Conservation (phyloP, 176 grass and related monocot genomes). For the Triticum timopheevii region DNA sequence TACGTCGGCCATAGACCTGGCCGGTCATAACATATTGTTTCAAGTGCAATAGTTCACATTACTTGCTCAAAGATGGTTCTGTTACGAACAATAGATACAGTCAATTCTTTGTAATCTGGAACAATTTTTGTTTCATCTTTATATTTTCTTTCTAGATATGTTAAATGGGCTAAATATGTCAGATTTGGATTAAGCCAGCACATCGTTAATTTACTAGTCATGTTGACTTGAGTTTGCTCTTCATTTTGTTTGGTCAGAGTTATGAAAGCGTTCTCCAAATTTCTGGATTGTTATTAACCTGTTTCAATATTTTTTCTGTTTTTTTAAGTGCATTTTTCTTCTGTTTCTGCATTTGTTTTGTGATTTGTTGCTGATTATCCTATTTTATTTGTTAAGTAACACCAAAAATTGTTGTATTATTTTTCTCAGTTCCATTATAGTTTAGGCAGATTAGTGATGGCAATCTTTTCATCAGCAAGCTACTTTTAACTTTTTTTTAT, state of each 20-base stretch:
- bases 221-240: not conserved
- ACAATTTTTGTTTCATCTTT: not conserved
- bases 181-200: not conserved
- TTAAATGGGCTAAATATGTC: not conserved
- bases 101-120: not conserved
- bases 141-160: not conserved
- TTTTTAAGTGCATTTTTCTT: not conserved
- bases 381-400: constrained; percentile 7
- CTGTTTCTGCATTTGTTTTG: not conserved
- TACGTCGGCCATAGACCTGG: too few relatives aligned
- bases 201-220: not conserved
- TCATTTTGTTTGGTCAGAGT: not conserved
- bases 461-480: not conserved
- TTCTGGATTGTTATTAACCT: not conserved
- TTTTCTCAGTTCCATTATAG: not conserved
- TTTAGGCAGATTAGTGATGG: not conserved
- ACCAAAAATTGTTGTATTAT: not conserved
- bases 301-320: not conserved
- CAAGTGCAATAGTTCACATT: not conserved
- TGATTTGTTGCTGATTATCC: not conserved
- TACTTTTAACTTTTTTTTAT: not conserved
- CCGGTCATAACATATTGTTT: too few relatives aligned
- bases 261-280: not conserved
- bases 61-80: not conserved
- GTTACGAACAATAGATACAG: not conserved